phyloP scores from a whole-genome alignment of 2,329 filamentous ascomycete genomes.

The Botryotinia narcissicola region DNA sequence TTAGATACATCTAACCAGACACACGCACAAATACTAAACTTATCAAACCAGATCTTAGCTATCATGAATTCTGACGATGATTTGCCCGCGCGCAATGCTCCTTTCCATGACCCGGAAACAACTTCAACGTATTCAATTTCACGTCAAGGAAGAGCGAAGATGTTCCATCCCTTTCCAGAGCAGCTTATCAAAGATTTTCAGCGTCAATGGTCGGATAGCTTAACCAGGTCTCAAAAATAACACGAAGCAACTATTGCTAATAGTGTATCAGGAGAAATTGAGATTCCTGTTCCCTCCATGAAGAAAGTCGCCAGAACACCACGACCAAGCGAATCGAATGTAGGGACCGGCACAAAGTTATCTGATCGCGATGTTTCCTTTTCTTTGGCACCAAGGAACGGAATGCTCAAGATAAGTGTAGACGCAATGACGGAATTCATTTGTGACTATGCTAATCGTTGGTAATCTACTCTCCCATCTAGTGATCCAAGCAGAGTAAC shows the following conservation, averaged over 20 bases:
- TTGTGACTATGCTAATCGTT: constrained; percentile 16
- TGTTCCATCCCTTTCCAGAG: background rate
- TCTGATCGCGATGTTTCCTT: background rate
- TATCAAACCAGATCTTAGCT: background rate
- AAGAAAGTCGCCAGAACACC: background rate
- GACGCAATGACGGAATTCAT: constrained; percentile 8
- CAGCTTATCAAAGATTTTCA: background rate
- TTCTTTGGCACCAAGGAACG: background rate
- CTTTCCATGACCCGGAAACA: background rate
- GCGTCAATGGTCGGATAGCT: background rate
- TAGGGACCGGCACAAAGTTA: background rate
- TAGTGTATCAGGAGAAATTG: background rate
- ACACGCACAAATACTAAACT: background rate
- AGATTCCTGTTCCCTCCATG: background rate
- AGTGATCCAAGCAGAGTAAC: background rate
- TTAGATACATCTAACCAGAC: background rate
- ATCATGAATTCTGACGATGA: background rate
- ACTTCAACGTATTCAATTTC: constrained; percentile 2
- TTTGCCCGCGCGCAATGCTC: background rate
- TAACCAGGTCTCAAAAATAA: background rate
- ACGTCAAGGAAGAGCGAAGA: constrained; percentile 2
- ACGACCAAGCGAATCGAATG: constrained; percentile 1
- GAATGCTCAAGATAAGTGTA: background rate
- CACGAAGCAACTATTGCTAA: background rate
- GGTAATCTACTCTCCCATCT: constrained; percentile 1